phyloP scores from a whole-genome alignment of 2,329 filamentous ascomycete species.

The Ophiostoma novo-ulmi region DNA sequence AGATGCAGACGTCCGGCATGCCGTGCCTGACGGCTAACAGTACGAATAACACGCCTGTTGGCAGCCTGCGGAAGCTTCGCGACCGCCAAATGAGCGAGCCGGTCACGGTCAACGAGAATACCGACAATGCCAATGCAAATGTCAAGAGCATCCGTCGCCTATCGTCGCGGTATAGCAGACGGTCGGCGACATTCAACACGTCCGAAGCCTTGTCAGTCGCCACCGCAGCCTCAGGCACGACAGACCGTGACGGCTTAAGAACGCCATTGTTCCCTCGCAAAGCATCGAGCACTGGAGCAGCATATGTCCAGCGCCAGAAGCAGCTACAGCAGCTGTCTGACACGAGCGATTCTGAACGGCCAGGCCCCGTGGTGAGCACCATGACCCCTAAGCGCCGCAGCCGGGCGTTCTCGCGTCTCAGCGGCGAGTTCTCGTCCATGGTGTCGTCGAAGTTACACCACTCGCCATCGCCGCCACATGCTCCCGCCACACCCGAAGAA shows the following conservation, averaged over 20 bases:
- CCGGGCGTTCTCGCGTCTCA: constrained; percentile 18
- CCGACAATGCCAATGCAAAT: background rate
- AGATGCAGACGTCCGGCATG: background rate
- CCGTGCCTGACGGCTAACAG: background rate
- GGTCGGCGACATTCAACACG: constrained; percentile 22
- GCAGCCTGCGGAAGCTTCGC: constrained; percentile 4
- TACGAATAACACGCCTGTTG: background rate
- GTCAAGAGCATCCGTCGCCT: constrained; percentile 21
- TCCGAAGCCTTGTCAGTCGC: constrained; percentile 14
- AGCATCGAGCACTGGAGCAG: constrained; percentile 44
- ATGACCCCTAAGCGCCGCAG: constrained; percentile 17
- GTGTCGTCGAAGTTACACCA: constrained; percentile 17
- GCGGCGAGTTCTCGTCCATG: constrained; percentile 20
- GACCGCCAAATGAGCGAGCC: constrained; percentile 17
- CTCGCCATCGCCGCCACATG: constrained; percentile 17
- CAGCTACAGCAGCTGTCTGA: constrained; percentile 30
- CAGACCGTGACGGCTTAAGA: constrained; percentile 21
- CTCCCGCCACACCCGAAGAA: background rate
- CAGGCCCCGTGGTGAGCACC: background rate
- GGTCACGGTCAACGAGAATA: background rate
- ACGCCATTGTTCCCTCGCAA: constrained; percentile 35
- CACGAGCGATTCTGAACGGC: constrained; percentile 28
- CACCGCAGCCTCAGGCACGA: background rate
- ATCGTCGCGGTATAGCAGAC: constrained; percentile 17
- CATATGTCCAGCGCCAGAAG: constrained; percentile 42